phyloP scores from a whole-genome alignment of 163 green algal genomes.

The Scenedesmus sp. region DNA sequence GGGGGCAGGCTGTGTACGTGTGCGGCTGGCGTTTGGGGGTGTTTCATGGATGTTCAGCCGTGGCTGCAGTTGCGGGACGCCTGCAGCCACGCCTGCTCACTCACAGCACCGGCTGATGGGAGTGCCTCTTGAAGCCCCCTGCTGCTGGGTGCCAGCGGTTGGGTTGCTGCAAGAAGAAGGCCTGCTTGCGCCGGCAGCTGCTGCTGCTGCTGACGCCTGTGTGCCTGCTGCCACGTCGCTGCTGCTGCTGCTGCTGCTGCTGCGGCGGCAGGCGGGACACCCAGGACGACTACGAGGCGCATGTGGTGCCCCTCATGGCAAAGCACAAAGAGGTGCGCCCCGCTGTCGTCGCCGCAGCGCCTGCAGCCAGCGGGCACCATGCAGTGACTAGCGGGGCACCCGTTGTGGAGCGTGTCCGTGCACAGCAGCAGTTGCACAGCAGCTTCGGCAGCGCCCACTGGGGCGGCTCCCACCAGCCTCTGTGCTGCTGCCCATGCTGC shows the following conservation, averaged over 20 bases:
- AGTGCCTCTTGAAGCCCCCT: too few relatives aligned
- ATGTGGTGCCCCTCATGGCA: slow-evolving; percentile 46
- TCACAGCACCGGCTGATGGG: too few relatives aligned
- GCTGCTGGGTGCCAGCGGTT: not conserved
- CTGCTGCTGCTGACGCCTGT: not conserved
- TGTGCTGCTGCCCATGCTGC: not conserved
- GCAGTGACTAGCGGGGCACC: not conserved
- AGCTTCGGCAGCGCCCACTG: not conserved
- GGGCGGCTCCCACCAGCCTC: not conserved
- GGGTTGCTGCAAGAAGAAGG: too few relatives aligned
- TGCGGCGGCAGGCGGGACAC: slow-evolving; percentile 34
- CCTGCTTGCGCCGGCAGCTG: not conserved
- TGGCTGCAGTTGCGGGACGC: too few relatives aligned
- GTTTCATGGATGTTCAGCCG: too few relatives aligned
- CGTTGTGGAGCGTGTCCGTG: not conserved
- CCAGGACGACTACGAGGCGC: slow-evolving; percentile 47
- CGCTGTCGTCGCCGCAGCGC: too few relatives aligned
- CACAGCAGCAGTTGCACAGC: not conserved
- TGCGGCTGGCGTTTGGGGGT: too few relatives aligned
- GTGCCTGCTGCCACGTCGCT: not conserved
- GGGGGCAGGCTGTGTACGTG: too few relatives aligned
- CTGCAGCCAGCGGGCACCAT: not conserved
- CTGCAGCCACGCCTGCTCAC: too few relatives aligned
- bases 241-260: slow-evolving; percentile 15
- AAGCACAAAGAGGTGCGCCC: slow-evolving; percentile 55